A percentile compares a stretch with the other conserved stretches of the same genome.
Evolutionary conservation across 345 rosid genomes (phyloP).

Genomic region (Mallotus nudiflorus): DNA sequence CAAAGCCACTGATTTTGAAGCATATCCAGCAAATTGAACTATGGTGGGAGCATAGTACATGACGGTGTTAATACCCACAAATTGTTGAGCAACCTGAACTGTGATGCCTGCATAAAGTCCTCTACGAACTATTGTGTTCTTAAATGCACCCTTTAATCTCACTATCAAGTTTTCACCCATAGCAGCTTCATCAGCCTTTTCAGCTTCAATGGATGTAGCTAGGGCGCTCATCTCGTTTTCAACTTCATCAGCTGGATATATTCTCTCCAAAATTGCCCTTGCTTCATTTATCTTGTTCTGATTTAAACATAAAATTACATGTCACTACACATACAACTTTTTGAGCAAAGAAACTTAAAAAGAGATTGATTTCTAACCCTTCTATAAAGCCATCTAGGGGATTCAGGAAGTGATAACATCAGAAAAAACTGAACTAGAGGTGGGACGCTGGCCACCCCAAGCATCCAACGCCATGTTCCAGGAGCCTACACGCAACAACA

Average conservation of each 20-base stretch:
- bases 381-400: slow-evolving; percentile 82
- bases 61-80: too few relatives aligned
- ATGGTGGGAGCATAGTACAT: slow-evolving; percentile 72
- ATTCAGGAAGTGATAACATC: slow-evolving; percentile 72
- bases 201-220: slow-evolving; percentile 52
- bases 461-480: slow-evolving; percentile 95
- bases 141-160: slow-evolving; percentile 63
- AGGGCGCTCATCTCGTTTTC: slow-evolving; percentile 57
- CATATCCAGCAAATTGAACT: slow-evolving; percentile 88
- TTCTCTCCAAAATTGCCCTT: slow-evolving; percentile 53
- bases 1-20: slow-evolving; percentile 72
- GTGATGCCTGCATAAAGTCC: slow-evolving; percentile 82
- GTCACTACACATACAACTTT: too few relatives aligned
- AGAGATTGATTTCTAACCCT: slow-evolving; percentile 26
- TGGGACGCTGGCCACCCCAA: slow-evolving; percentile 72
- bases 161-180: slow-evolving; percentile 45
- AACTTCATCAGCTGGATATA: slow-evolving; percentile 65
- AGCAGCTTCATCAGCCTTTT: slow-evolving; percentile 54
- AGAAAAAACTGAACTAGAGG: slow-evolving; percentile 60
- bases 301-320: not conserved
- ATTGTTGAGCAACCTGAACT: slow-evolving; percentile 60
- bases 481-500: slow-evolving; percentile 11
- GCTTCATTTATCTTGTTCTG: slow-evolving; percentile 60
- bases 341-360: too few relatives aligned
- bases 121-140: slow-evolving; percentile 51